These are phyloP conservation scores for Stachybotrys elegans DNA, from an alignment of 2,329 filamentous ascomycete species.

Conservation along the genomic window DNA sequence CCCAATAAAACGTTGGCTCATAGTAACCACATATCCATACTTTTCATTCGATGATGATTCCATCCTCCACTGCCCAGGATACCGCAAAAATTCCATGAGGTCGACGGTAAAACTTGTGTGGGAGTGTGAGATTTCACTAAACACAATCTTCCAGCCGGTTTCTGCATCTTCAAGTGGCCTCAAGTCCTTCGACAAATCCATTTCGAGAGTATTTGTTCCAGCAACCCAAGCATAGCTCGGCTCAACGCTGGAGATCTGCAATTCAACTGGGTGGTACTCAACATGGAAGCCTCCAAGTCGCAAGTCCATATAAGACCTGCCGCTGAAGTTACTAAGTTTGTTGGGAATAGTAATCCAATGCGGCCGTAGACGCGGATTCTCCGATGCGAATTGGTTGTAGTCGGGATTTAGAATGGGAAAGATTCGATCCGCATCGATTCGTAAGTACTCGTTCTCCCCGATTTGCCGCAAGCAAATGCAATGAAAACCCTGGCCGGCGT, in stretches of 20 bases:
- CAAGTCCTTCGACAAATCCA: neutral
- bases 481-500: neutral
- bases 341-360: neutral
- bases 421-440: neutral
- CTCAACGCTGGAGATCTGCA: neutral
- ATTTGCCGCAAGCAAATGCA: neutral
- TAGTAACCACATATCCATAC: neutral
- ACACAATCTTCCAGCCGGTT: neutral
- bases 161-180: neutral
- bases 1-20: neutral
- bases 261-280: neutral
- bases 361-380: neutral
- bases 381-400: neutral
- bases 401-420: neutral
- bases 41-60: neutral
- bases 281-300: neutral
- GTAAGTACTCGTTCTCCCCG: neutral
- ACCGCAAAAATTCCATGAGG: neutral
- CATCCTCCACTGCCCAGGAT: neutral
- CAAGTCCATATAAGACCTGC: neutral
- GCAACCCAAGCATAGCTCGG: neutral
- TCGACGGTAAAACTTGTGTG: neutral
- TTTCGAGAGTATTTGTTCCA: neutral
- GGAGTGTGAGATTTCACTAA: neutral
- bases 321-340: neutral